phyloP scores from a whole-genome alignment of 768 basidiomycete genomes.

The Leccinum arenicola region DNA sequence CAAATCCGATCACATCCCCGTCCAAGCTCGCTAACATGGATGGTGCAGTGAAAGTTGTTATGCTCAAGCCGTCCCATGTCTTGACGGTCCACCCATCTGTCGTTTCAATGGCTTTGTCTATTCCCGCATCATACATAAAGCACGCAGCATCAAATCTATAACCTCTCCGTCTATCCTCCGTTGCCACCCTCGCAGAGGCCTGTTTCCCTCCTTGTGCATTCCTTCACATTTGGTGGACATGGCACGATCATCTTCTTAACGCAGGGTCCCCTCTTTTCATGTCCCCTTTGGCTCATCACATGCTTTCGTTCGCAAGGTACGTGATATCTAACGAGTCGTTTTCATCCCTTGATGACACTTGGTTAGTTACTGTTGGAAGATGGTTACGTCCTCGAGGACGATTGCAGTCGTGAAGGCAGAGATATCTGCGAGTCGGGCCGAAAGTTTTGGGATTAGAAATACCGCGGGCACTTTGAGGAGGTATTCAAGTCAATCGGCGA shows the following conservation, averaged over 20 bases:
- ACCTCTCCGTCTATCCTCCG: slow-evolving; percentile 36
- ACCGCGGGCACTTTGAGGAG: slow-evolving; percentile 75
- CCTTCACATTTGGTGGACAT: too few relatives aligned
- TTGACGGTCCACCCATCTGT: slow-evolving; percentile 44
- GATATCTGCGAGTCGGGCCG: slow-evolving; percentile 69
- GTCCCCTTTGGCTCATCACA: slow-evolving; percentile 19
- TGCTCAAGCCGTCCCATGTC: slow-evolving; percentile 82
- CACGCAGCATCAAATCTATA: slow-evolving; percentile 75
- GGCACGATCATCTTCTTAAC: too few relatives aligned
- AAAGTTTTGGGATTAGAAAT: slow-evolving; percentile 73
- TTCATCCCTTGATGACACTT: not conserved
- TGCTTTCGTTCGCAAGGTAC: slow-evolving; percentile 61
- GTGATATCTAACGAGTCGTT: slow-evolving; percentile 2
- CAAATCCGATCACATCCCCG: slow-evolving; percentile 80
- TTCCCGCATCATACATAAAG: slow-evolving; percentile 59
- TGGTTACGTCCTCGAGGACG: slow-evolving; percentile 82
- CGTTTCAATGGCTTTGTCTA: slow-evolving; percentile 32
- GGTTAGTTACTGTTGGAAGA: slow-evolving; percentile 69
- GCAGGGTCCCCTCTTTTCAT: too few relatives aligned
- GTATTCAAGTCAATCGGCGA: slow-evolving; percentile 64
- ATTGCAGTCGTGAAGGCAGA: slow-evolving; percentile 62
- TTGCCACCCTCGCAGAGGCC: too few relatives aligned
- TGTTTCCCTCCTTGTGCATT: too few relatives aligned
- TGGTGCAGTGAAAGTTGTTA: slow-evolving; percentile 81
- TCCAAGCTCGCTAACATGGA: slow-evolving; percentile 82